Conservation (phyloP, 2,329 filamentous ascomycete genomes). For the Alternaria triticina region DNA sequence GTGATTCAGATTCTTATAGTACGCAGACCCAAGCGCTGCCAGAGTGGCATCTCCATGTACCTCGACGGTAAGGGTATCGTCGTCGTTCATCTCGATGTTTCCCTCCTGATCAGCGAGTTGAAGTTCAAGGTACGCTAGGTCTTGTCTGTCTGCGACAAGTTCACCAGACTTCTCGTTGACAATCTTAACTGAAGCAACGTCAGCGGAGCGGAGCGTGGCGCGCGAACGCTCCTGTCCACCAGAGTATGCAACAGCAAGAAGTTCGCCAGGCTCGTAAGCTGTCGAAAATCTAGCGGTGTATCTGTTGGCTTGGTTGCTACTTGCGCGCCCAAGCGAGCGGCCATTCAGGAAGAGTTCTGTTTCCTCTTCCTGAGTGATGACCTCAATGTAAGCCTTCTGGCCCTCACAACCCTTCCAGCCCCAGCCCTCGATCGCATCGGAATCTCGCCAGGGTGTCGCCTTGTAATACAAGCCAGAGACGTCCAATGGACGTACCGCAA, state of each 20-base stretch:
- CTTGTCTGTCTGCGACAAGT: neutral
- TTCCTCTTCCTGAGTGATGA: neutral
- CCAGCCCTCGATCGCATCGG: neutral
- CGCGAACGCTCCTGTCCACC: neutral
- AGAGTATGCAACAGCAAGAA: neutral
- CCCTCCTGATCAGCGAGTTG: neutral
- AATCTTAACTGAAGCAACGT: neutral
- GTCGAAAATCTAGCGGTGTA: neutral
- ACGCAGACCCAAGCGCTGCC: neutral
- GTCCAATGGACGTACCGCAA: neutral
- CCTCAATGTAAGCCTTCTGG: neutral
- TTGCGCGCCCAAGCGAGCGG: neutral
- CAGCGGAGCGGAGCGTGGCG: neutral
- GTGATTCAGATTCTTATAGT: neutral
- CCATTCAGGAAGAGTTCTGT: neutral
- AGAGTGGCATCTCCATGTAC: neutral
- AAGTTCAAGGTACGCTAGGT: neutral
- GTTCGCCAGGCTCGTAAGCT: neutral
- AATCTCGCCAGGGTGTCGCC: neutral
- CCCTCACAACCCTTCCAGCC: neutral
- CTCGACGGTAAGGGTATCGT: neutral
- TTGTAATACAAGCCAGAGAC: neutral
- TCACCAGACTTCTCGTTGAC: neutral
- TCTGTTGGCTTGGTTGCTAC: neutral
- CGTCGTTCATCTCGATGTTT: neutral